Percentiles rank a stretch among this genome's conserved stretches.
phyloP scores from a whole-genome alignment of 176 grass and related monocot species.

The Chloris gayana region DNA sequence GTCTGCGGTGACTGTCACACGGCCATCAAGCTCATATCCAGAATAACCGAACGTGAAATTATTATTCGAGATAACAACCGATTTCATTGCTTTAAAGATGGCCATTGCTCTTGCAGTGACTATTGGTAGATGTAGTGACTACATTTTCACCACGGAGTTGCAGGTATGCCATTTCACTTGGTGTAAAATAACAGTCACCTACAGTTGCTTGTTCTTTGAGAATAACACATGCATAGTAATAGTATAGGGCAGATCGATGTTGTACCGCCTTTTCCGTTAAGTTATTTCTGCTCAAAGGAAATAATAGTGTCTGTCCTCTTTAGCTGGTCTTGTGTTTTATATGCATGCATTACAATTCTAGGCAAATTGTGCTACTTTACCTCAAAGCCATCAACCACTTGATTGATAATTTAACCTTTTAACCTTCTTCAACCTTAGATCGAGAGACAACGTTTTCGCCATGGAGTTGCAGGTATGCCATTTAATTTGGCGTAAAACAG shows the following conservation, averaged over 20 bases:
- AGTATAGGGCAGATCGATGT: background rate
- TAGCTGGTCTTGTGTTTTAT: background rate
- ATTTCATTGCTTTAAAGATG: constrained; percentile 74
- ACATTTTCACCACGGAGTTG: background rate
- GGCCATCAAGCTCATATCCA: constrained; percentile 62
- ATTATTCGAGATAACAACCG: constrained; percentile 65
- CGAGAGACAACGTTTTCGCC: background rate
- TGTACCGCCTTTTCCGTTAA: background rate
- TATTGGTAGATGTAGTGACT: constrained; percentile 53
- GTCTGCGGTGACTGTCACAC: constrained; percentile 65
- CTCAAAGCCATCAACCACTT: too few relatives aligned
- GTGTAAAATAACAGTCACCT: constrained; percentile 5
- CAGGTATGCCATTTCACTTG: background rate
- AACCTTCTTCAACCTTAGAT: background rate
- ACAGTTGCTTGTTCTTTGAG: background rate
- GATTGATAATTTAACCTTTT: background rate
- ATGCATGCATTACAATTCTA: background rate
- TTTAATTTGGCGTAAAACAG: too few relatives aligned
- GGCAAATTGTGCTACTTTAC: background rate
- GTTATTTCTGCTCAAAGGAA: background rate
- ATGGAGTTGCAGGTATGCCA: background rate
- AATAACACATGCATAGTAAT: background rate
- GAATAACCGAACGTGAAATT: constrained; percentile 52
- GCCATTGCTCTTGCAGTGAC: constrained; percentile 65
- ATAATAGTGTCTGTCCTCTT: background rate